A percentile compares a stretch with the other conserved stretches of the same genome.
Conservation (phyloP, 495 filamentous ascomycete species). For the Filosporella fistucella region DNA sequence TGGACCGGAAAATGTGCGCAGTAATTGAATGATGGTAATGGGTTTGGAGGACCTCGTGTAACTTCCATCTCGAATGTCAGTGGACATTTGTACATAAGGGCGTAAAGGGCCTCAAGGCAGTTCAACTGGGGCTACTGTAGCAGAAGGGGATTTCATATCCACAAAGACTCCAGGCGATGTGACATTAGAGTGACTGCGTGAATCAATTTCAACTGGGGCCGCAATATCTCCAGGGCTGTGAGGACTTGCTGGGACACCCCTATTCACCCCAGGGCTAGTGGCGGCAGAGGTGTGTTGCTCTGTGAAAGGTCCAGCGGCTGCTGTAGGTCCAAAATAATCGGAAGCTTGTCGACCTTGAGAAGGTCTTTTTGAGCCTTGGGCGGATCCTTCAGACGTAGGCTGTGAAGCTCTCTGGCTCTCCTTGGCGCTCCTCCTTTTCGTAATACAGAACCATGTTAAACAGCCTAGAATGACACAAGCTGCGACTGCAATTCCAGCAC, state of each 20-base stretch:
- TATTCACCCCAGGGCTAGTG: not conserved
- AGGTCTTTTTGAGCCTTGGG: constrained; percentile 3
- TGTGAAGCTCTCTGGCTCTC: not conserved
- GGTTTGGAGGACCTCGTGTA: no score
- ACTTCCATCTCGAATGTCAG: no score
- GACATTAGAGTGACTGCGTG: constrained; percentile 5
- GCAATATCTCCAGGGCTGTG: constrained; percentile 19
- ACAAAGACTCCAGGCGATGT: constrained; percentile 11
- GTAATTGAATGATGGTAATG: no score
- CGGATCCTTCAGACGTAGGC: not conserved
- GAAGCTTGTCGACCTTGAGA: constrained; percentile 4
- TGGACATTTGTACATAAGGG: no score
- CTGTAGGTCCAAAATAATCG: constrained; percentile 22
- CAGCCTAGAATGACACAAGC: constrained; percentile 2
- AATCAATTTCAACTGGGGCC: constrained; percentile 23
- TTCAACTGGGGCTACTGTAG: constrained; percentile 5
- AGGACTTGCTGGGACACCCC: constrained; percentile 16
- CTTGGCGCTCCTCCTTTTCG: constrained; percentile 7
- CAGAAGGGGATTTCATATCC: not conserved
- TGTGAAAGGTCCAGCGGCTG: constrained; percentile 18
- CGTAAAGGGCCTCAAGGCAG: constrained; percentile 21
- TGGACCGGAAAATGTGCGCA: no score
- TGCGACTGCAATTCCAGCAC: constrained; percentile 13
- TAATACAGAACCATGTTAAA: constrained; percentile 16
- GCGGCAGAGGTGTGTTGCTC: not conserved